Evolutionary conservation across 2,329 filamentous ascomycete species (phyloP).

Genomic region (Incumbomyces lentus): DNA sequence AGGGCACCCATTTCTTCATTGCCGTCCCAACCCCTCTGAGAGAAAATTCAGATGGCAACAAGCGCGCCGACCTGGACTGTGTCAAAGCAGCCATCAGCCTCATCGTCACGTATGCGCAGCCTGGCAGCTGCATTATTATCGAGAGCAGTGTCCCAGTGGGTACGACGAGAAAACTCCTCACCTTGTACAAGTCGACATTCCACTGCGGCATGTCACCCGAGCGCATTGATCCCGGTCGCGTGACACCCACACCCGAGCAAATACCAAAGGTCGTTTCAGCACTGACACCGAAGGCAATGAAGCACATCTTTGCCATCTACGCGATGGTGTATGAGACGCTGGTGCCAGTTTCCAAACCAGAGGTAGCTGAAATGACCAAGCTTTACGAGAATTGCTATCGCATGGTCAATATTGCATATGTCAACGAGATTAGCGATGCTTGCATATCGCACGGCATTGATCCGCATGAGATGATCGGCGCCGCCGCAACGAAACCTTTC

Average conservation of each 20-base stretch:
- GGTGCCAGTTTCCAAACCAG: conserved; percentile 12
- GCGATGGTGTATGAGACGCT: conserved; percentile 10
- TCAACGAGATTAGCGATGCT: conserved; percentile 15
- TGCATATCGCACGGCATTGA: conserved; percentile 12
- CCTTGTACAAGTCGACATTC: conserved; percentile 1
- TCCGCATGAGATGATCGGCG: conserved; percentile 13
- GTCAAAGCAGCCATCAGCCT: conserved; percentile 10
- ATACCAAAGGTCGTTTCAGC: conserved; percentile 16
- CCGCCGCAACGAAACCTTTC: conserved; percentile 15
- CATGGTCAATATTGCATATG: conserved; percentile 17
- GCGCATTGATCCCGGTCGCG: conserved; percentile 14
- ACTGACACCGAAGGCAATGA: conserved; percentile 9
- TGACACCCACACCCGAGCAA: conserved; percentile 8
- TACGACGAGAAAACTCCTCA: conserved; percentile 13
- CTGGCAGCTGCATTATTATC: conserved; percentile 14
- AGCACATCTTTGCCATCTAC: conserved; percentile 10
- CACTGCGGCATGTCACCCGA: conserved; percentile 17
- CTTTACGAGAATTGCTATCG: conserved; percentile 17
- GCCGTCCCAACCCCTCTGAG: conserved; percentile 14
- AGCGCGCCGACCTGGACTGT: conserved; percentile 10
- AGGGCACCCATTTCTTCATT: conserved; percentile 14
- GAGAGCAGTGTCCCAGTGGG: conserved; percentile 15
- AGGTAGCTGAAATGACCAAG: conserved; percentile 17
- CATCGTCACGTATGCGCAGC: conserved; percentile 10
- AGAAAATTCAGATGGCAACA: conserved; percentile 3